Evolutionary conservation across 306 rosid genomes (phyloP).

Genomic region (Alnus rubra): DNA sequence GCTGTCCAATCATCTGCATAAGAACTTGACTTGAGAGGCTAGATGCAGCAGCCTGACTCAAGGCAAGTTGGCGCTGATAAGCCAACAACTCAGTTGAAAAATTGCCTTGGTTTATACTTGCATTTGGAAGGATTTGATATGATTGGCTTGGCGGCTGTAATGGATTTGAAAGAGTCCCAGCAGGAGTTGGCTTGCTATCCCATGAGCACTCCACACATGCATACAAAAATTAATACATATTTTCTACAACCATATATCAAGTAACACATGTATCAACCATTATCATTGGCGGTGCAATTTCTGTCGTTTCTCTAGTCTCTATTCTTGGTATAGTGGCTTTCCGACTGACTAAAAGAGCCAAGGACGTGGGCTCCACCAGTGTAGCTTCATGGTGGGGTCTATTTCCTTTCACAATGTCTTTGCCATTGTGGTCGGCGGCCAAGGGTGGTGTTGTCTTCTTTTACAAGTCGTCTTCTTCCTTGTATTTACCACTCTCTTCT

Average conservation of each 20-base stretch:
- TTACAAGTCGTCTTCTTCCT: too few species aligned
- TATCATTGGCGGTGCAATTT: too few species aligned
- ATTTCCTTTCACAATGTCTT: too few species aligned
- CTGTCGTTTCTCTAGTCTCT: too few species aligned
- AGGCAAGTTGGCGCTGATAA: constrained; percentile 75
- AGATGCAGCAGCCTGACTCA: constrained; percentile 66
- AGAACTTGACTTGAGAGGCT: constrained; percentile 67
- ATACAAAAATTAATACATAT: constrained; percentile 13
- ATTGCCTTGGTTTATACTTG: constrained; percentile 68
- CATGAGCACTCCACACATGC: constrained; percentile 52
- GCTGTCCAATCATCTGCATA: constrained; percentile 59
- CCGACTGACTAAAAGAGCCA: too few species aligned
- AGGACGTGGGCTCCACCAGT: too few species aligned
- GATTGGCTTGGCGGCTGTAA: constrained; percentile 62
- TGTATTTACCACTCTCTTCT: too few species aligned
- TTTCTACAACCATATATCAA: background rate
- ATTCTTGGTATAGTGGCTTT: too few species aligned
- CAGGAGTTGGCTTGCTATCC: constrained; percentile 72
- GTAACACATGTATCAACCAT: background rate
- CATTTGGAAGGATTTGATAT: constrained; percentile 63
- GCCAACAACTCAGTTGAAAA: constrained; percentile 71
- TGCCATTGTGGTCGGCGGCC: too few species aligned
- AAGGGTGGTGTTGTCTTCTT: too few species aligned
- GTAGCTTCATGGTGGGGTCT: too few species aligned
- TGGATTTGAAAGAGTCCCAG: constrained; percentile 56